Percentiles rank a stretch among this genome's conserved stretches.
Conservation (phyloP, 305 asterid species). For the Fraxinus platypoda region DNA sequence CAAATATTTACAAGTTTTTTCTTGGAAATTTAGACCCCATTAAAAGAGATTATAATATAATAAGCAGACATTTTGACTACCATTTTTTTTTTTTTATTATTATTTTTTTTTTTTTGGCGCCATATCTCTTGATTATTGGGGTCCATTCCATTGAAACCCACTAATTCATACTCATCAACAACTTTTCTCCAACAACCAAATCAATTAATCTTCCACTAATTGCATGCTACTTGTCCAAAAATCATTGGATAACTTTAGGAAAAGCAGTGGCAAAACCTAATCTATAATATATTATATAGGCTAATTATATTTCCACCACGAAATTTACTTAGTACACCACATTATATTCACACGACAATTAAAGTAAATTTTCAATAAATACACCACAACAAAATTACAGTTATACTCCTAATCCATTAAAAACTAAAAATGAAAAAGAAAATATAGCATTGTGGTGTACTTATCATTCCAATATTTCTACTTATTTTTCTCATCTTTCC, state of each 20-base stretch:
- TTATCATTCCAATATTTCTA: too few species aligned
- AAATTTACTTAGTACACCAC: too few species aligned
- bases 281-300: too few species aligned
- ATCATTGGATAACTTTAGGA: not conserved
- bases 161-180: slow-evolving; percentile 24
- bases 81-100: not conserved
- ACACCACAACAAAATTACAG: too few species aligned
- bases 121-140: slow-evolving; percentile 10
- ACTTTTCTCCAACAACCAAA: slow-evolving; percentile 3
- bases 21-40: not conserved
- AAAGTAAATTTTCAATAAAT: too few species aligned
- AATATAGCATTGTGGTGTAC: too few species aligned
- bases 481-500: too few species aligned
- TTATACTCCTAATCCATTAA: too few species aligned
- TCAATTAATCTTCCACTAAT: slow-evolving; percentile 26
- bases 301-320: too few species aligned
- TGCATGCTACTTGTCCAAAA: slow-evolving; percentile 8
- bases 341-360: too few species aligned
- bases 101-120: not conserved
- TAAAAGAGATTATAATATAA: not conserved
- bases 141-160: slow-evolving; percentile 25
- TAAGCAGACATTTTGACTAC: not conserved
- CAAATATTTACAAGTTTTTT: too few species aligned
- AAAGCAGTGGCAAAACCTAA: not conserved
- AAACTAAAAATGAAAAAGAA: too few species aligned